Base-by-base conservation (phyloP, 768 basidiomycete genomes). In the Nevesoporus exiguus region DNA sequence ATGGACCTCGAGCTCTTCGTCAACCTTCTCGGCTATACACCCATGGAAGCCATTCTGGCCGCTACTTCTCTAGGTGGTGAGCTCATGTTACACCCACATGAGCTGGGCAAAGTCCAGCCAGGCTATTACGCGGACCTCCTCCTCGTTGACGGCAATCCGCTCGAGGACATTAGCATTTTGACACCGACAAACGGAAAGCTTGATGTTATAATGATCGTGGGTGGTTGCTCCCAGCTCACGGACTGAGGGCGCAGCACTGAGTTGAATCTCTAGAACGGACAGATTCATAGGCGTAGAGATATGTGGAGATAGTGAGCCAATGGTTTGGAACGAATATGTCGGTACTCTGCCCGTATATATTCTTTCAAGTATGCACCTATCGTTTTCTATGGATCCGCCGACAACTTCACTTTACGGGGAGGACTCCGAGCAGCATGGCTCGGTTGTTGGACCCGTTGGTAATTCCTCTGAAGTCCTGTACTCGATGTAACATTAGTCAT, bases 101-200 rank as follows among this genome's bases (percentile, higher is more conserved):
- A 72, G n/a, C 58, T 74, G 6, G 73, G 72, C 2, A 73, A 73
- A 47, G 65, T 74, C 39, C 63, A 66, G 17, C 69, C 72, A 1
- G 73, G 73, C 10, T 74, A 67, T 54, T 74, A 68, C 19, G 72
- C 73, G 5, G 73, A 74, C 45, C 61, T 74, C 29, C 57, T 74
- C 29, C 67, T 74, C 14, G 67, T 74, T 2, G 63, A 70, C 47
- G 72, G 73, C 2, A 63, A 74, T 49, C 73, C 72, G 5, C 59
- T 73, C 17, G 65, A 74, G 14, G 70, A 74, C 49, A 73, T 73
- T 49, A 53, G 57, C 5, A 52, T 74, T 11, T 49, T 74, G 39
- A 70, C 69, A 5, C 54, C 65, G 54, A 60, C 62, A 52, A 60
- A 61, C 6, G 63, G 66, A 19, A 74, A 71, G 46, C 54, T 74